Conservation (phyloP, 176 grass and related monocot species). For the Zea mays region Zm-B73-REFERENCE-NAM-5.0 NC_050096.1:130217001-130217500, state of each 20-base stretch:
- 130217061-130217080: slow-evolving; percentile 18
- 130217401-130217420: background rate
- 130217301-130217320: background rate
- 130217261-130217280: background rate
- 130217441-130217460: background rate
- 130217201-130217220: background rate
- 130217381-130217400: background rate
- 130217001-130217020: background rate
- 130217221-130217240: background rate
- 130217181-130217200: too few relatives aligned
- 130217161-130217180: too few relatives aligned
- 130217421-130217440: background rate
- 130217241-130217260: background rate
- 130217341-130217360: background rate
- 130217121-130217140: background rate
- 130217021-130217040: background rate
- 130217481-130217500: background rate
- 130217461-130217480: too few relatives aligned
- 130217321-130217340: background rate
- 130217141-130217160: background rate
- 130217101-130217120: background rate
- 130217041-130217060: background rate
- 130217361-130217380: background rate
- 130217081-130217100: background rate
- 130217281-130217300: background rate